Evolutionary conservation across 2,329 filamentous ascomycete species (phyloP), one percentile per base, ranked within the genome.

Genomic region (Hymenotorrendiella dingleyae): DNA sequence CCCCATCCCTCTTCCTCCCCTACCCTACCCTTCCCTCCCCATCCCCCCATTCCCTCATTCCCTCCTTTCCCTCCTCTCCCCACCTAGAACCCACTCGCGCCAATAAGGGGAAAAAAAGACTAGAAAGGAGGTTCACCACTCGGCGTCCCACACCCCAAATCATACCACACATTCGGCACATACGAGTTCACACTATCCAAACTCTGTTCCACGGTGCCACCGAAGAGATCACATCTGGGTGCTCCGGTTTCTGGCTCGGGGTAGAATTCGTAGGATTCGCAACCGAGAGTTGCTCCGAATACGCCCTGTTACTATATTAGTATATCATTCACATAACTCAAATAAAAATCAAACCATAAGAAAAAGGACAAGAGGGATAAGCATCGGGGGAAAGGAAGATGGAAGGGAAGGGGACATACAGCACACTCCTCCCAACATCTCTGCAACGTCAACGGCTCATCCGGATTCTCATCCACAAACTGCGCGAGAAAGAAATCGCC

Each of bases 401-500:
- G n/a, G 12, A 28, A 29, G n/a, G 34, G 44, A 41, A 22, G 16
- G 17, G 16, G 14, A 49, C 54, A 34, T 30, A 55, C 67, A 38
- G 51, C 49, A 49, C 67, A 70, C 55, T 68, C 66, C 46, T 67
- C 59, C 54, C 61, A 70, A 56, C 68, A 70, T 2, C 65, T 66
- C 44, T 64, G 54, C 6, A 67, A 54, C 2, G 63, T 66, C 19
- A 70, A 61, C 1, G 56, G 52, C 26, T 63, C 59, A 10, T 50
- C 55, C 1, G 45, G 45, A 6, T 49, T 55, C 43, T 69, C 60
- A 50, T 68, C 19, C 21, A 19, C 17, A 42, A 61, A 67, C 43
- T 62, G 60, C 19, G 62, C 65, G 3, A 67, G 47, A 44, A 67
- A 65, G 49, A 59, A 65, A 40, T 55, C 56, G 19, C 61, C 63